Conservation (phyloP, 192 early-diverging fungal genomes). For the Allomyces javanicus region DNA sequence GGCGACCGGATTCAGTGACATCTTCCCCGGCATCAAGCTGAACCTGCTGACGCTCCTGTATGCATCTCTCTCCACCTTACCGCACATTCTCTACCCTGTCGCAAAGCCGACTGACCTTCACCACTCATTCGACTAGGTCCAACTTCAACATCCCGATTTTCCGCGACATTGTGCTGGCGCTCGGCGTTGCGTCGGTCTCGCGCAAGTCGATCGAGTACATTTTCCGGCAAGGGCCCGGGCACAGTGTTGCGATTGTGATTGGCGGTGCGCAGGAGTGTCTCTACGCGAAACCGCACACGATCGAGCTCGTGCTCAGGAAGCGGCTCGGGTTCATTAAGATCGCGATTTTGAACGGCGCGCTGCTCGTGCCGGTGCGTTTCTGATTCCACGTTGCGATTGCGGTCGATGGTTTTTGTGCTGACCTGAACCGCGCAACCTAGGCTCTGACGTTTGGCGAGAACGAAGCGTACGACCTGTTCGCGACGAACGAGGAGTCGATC, state of each 20-base stretch:
- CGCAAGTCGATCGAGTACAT: slow-evolving; percentile 56
- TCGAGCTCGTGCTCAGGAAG: slow-evolving; percentile 54
- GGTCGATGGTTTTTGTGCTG: background rate
- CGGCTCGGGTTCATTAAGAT: slow-evolving; percentile 79
- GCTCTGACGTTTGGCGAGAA: slow-evolving; percentile 69
- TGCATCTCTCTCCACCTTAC: too few species aligned
- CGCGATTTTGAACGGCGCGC: slow-evolving; percentile 52
- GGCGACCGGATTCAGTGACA: slow-evolving; percentile 46
- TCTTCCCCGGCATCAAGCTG: slow-evolving; percentile 62
- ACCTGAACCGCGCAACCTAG: background rate
- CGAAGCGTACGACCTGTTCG: slow-evolving; percentile 63
- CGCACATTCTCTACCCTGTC: too few species aligned
- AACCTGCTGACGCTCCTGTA: slow-evolving; percentile 55
- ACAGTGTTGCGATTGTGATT: slow-evolving; percentile 62
- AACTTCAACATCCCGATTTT: slow-evolving; percentile 76
- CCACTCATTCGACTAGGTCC: slow-evolving; percentile 5
- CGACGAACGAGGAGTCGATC: slow-evolving; percentile 41
- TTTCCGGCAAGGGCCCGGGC: slow-evolving; percentile 44
- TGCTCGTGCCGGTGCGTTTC: background rate
- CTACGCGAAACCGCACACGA: slow-evolving; percentile 35
- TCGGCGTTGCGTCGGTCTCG: slow-evolving; percentile 58
- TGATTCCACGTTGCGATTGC: background rate
- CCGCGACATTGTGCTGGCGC: slow-evolving; percentile 60
- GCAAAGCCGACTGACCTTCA: too few species aligned
- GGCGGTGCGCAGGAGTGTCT: slow-evolving; percentile 80